Percentiles rank a stretch among this genome's conserved stretches.
phyloP scores from a whole-genome alignment of 2,329 filamentous ascomycete genomes.

The Lizonia empirigonia region DNA sequence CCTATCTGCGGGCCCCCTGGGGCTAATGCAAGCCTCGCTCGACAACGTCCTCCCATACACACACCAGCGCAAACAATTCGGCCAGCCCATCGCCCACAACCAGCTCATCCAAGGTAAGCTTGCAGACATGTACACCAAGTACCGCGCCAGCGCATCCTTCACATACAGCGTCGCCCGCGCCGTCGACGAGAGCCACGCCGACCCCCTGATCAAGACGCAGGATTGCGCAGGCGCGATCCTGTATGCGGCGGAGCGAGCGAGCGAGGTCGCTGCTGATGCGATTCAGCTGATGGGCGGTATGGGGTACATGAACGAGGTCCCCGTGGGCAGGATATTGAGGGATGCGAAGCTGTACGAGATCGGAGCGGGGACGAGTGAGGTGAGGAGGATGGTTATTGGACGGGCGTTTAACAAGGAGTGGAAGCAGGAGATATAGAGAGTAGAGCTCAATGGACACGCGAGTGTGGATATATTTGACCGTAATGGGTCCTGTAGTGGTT shows the following conservation, averaged over 20 bases:
- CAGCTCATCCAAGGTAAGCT: conserved; percentile 92
- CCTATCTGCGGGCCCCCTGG: conserved; percentile 85
- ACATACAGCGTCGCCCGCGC: conserved; percentile 81
- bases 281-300: conserved; percentile 94
- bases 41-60: conserved; percentile 87
- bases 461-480: too few species aligned
- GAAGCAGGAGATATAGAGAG: conserved; percentile 29
- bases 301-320: conserved; percentile 95
- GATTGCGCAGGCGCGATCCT: conserved; percentile 95
- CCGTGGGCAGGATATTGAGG: conserved; percentile 81
- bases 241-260: conserved; percentile 89
- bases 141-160: conserved; percentile 82
- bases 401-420: conserved; percentile 90
- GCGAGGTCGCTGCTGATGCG: conserved; percentile 82
- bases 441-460: too few species aligned
- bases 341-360: conserved; percentile 91
- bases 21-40: conserved; percentile 90
- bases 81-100: conserved; percentile 83
- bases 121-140: conserved; percentile 96
- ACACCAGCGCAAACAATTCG: conserved; percentile 89
- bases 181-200: conserved; percentile 64
- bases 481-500: background rate
- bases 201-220: conserved; percentile 73
- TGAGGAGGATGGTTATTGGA: conserved; percentile 92
- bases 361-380: conserved; percentile 92